Evolutionary conservation across 768 basidiomycete genomes (phyloP), one percentile per base, ranked within the genome.

Genomic region (Tephrocybe sp.): DNA sequence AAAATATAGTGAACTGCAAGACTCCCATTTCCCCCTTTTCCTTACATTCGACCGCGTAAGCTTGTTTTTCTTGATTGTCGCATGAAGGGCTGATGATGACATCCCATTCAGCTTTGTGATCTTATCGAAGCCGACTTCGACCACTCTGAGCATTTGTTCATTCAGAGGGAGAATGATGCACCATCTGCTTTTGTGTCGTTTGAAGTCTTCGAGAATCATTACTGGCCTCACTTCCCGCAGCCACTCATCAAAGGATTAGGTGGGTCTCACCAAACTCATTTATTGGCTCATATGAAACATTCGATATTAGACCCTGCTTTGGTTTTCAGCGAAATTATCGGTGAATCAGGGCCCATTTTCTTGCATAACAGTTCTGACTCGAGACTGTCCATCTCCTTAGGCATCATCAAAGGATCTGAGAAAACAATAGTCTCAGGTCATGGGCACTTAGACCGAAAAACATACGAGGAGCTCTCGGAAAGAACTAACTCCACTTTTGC

Each of bases 371-470:
- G n/a, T 30, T 11, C 34, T 23, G 37, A 8, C 40, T 40, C 27
- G 34, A 12, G 8, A 10, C 37, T 15, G 40, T 21, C 47, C 24
- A 50, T 34, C 18, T 21, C 16, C 31, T 9, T n/a, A 77, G 85
- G 85, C 25, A 77, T 84, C 5, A 82, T 89, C 53, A 76, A 80
- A 57, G 86, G 87, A n/a, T 85, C 86, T 0, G 84, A 87, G 59
- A 65, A 67, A 40, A 68, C 83, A 0, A 47, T 80, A 7, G 47
- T 47, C 0, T 64, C 56, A 44, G 59, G 58, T 2, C 54, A 61
- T 2, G 64, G 75, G 2, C 73, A 65, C 59, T 67, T 88, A 3
- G 71, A 76, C 42, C 61, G 64, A 29, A 52, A 61, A 1, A 57
- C 68, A 0, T 88, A 88, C 57, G 57, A 68, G 31, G 56, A 58